Evolutionary conservation across 352 stramenopile species (phyloP).

Genomic region (Phytophthora pinifolia): DNA sequence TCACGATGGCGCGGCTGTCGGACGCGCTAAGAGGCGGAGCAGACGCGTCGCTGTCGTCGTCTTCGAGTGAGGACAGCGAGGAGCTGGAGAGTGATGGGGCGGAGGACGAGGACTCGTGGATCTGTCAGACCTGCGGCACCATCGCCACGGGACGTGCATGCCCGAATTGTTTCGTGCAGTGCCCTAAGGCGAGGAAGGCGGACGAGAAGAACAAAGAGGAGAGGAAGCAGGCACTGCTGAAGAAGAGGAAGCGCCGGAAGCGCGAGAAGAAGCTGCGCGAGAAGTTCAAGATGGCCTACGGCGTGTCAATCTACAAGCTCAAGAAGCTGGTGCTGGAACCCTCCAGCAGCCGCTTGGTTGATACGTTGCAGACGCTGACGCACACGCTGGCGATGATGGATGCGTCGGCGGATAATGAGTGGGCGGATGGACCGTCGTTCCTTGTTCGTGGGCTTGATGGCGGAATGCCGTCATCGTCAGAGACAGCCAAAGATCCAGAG

Average conservation of each 20-base stretch:
- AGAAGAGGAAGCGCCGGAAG: constrained; percentile 36
- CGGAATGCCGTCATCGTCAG: constrained; percentile 17
- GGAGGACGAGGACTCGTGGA: constrained; percentile 25
- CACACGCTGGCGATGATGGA: constrained; percentile 88
- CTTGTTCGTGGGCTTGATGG: constrained; percentile 59
- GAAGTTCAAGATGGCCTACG: constrained; percentile 55
- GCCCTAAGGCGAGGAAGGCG: constrained; percentile 25
- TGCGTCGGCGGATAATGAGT: constrained; percentile 73
- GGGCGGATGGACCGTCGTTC: constrained; percentile 55
- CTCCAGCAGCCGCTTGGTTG: constrained; percentile 45
- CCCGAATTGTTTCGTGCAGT: constrained; percentile 38
- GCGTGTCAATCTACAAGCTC: constrained; percentile 64
- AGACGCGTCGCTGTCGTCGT: constrained; percentile 35
- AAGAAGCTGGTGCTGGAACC: constrained; percentile 54
- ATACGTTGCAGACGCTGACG: constrained; percentile 76
- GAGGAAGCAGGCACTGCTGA: constrained; percentile 31
- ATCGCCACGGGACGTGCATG: constrained; percentile 31
- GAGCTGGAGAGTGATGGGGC: constrained; percentile 25
- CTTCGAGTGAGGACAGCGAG: constrained; percentile 29
- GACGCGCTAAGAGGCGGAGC: constrained; percentile 10
- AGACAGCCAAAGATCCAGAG: constrained; percentile 59
- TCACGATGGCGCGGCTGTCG: constrained; percentile 43
- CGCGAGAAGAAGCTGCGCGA: constrained; percentile 41
- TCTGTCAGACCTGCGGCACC: constrained; percentile 34
- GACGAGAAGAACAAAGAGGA: constrained; percentile 27